A percentile compares a stretch with the other conserved stretches of the same genome.
Conservation (phyloP, 192 early-diverging fungal genomes). For the Dissophora ornata region DNA sequence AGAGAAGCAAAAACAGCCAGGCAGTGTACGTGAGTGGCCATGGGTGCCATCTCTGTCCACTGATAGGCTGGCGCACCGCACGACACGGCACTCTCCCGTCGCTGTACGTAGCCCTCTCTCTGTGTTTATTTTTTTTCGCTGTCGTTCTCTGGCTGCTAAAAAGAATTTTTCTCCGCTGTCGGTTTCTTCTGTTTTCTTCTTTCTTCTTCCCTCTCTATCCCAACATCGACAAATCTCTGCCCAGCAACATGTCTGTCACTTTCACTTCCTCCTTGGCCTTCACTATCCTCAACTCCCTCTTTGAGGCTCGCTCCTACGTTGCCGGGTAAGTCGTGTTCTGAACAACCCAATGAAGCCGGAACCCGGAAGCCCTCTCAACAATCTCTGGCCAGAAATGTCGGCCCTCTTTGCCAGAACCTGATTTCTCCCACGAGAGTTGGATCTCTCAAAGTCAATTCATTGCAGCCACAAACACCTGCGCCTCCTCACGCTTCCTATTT, state of each 20-base stretch:
- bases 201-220: constrained; percentile 23
- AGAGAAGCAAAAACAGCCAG: no score
- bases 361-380: not conserved
- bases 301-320: constrained; percentile 82
- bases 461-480: no score
- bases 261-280: constrained; percentile 71
- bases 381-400: no score
- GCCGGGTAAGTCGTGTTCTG: constrained; percentile 67
- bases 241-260: constrained; percentile 71
- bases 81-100: not conserved
- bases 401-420: no score
- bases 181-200: constrained; percentile 31
- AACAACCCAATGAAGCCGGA: not conserved
- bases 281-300: constrained; percentile 80
- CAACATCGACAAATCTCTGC: constrained; percentile 30
- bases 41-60: no score
- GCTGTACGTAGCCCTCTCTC: constrained; percentile 6
- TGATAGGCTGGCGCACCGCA: constrained; percentile 1
- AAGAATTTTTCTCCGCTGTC: constrained; percentile 25
- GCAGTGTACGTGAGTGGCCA: not conserved
- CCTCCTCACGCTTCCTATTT: no score
- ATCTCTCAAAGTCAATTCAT: no score
- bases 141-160: not conserved
- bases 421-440: no score
- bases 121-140: constrained; percentile 18